Conservation (phyloP, 1,139 yeast genomes). For the Zygosaccharomyces sapae region DNA sequence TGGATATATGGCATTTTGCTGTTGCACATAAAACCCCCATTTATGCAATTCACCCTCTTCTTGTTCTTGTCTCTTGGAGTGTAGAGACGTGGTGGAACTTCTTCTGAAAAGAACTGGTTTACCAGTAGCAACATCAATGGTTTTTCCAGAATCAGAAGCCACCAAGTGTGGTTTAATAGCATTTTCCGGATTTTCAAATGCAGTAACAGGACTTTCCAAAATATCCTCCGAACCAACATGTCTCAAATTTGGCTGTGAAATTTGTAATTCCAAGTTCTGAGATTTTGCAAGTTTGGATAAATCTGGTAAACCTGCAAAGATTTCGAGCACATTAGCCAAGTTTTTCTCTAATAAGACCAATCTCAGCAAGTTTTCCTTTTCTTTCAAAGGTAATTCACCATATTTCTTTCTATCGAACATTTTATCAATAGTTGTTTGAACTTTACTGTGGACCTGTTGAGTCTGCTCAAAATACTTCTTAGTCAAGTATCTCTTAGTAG, state of each 20-base stretch:
- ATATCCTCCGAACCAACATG: conserved; percentile 27
- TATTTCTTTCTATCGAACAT: conserved; percentile 55
- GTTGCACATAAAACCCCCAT: conserved; percentile 73
- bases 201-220: conserved; percentile 16
- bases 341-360: conserved; percentile 63
- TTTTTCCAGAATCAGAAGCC: conserved; percentile 56
- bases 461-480: conserved; percentile 52
- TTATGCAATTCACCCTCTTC: conserved; percentile 92
- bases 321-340: conserved; percentile 57
- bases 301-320: conserved; percentile 39
- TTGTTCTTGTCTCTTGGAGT: conserved; percentile 63
- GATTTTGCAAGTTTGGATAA: conserved; percentile 7
- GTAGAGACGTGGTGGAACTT: conserved; percentile 59
- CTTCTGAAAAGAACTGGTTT: conserved; percentile 63
- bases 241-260: conserved; percentile 15
- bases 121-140: conserved; percentile 68
- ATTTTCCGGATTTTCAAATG: conserved; percentile 13
- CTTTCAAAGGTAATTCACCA: conserved; percentile 56
- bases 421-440: conserved; percentile 57
- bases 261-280: conserved; percentile 16
- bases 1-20: conserved; percentile 45
- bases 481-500: conserved; percentile 39
- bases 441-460: conserved; percentile 49
- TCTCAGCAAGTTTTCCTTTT: conserved; percentile 66
- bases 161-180: conserved; percentile 55